Evolutionary conservation across 2,329 filamentous ascomycete species (phyloP).

Genomic region (Calonectria crousiana): DNA sequence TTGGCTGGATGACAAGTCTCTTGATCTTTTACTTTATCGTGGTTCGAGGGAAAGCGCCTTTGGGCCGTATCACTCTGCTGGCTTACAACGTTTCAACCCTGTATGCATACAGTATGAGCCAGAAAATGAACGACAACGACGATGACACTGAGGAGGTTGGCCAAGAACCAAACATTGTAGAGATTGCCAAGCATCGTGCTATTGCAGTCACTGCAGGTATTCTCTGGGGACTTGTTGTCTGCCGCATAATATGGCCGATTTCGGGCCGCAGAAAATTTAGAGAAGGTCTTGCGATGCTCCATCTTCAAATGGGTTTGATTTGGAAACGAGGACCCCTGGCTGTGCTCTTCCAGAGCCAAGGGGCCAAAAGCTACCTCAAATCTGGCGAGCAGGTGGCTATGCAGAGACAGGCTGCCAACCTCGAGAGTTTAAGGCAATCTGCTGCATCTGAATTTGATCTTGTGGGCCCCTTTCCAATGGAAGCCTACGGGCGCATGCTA

Average conservation of each 20-base stretch:
- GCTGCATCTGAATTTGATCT: slow-evolving; percentile 89
- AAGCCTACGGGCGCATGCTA: slow-evolving; percentile 79
- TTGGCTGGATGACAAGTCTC: slow-evolving; percentile 85
- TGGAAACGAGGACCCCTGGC: slow-evolving; percentile 94
- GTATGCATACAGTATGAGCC: slow-evolving; percentile 90
- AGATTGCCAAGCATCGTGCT: slow-evolving; percentile 89
- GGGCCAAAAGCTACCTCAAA: slow-evolving; percentile 75
- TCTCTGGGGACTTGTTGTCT: slow-evolving; percentile 92
- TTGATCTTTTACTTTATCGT: slow-evolving; percentile 92
- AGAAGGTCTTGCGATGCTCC: slow-evolving; percentile 87
- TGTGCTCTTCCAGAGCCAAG: slow-evolving; percentile 72
- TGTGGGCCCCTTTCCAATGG: slow-evolving; percentile 84
- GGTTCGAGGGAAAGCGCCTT: slow-evolving; percentile 84
- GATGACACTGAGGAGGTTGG: slow-evolving; percentile 85
- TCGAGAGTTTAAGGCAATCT: slow-evolving; percentile 79
- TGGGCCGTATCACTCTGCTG: slow-evolving; percentile 93
- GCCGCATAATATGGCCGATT: slow-evolving; percentile 91
- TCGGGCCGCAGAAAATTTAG: slow-evolving; percentile 90
- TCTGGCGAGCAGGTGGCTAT: slow-evolving; percentile 25
- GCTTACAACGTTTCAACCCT: slow-evolving; percentile 96
- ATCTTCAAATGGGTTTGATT: slow-evolving; percentile 93
- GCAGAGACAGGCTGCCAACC: slow-evolving; percentile 62
- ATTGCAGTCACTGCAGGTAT: slow-evolving; percentile 90
- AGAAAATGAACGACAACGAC: slow-evolving; percentile 73
- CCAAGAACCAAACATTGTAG: slow-evolving; percentile 82